Evolutionary conservation across 1,139 yeast genomes (phyloP).

Genomic region (Zygosaccharomyces sapae): DNA sequence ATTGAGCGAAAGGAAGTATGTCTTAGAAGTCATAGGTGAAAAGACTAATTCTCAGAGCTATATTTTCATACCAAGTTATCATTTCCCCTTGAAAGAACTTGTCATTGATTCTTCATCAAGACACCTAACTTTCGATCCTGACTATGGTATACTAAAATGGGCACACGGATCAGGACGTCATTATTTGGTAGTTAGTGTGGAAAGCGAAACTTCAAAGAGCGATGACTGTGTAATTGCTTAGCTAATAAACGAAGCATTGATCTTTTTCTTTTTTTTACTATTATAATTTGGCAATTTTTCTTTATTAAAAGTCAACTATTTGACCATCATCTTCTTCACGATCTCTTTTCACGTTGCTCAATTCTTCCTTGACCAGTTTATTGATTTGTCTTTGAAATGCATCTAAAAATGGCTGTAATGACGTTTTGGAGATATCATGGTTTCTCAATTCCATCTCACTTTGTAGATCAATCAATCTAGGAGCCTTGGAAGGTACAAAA

Average conservation of each 20-base stretch:
- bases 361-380: constrained; percentile 53
- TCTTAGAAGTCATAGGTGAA: constrained; percentile 43
- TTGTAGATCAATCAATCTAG: constrained; percentile 61
- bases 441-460: constrained; percentile 38
- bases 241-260: not conserved
- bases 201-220: not conserved
- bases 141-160: constrained; percentile 65
- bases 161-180: constrained; percentile 49
- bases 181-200: constrained; percentile 15
- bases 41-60: constrained; percentile 44
- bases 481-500: constrained; percentile 78
- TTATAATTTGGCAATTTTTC: not conserved
- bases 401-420: constrained; percentile 68
- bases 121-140: constrained; percentile 46
- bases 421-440: constrained; percentile 59
- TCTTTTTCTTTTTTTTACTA: not conserved
- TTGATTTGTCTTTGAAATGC: constrained; percentile 63
- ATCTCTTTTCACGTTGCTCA: constrained; percentile 45
- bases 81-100: constrained; percentile 48
- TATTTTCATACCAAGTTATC: constrained; percentile 67
- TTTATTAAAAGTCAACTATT: constrained; percentile 2
- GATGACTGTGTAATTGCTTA: constrained; percentile 16
- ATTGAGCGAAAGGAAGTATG: constrained; percentile 44
- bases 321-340: constrained; percentile 35
- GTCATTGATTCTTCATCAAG: constrained; percentile 49